Base-by-base conservation (phyloP, 371 early-diverging fungal species). In the Vairimorpha apis region DNA sequence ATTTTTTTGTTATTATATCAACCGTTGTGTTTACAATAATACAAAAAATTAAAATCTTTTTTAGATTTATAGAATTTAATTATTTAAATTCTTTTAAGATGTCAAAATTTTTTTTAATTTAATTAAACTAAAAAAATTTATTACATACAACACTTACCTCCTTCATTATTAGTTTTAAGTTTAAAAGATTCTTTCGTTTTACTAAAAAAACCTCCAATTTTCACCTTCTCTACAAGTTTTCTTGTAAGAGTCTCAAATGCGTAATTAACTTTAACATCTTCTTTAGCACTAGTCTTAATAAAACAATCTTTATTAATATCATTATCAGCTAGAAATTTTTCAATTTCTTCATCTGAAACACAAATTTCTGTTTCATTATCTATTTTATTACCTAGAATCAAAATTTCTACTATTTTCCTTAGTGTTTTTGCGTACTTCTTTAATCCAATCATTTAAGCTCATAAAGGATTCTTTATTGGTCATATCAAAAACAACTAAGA, bases 401-500 rank as follows among this genome's bases (percentile, higher is more conserved):
- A 88, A 85, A 94, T 92, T 87, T 94, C 91, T 64, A 94, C 94
- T 38, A 67, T 91, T 91, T 83, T 92, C 91, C 23, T 18, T 77
- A 76, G 87, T 89, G 32, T 94, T 96, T 83, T 93, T 93, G 73
- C 92, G 91, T 79, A 97, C 92, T 82, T 99, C 95, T 67, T 89
- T 88, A 77, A 97, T 88, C 99, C 99, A 99, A 78, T 91, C 91
- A 83, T 92, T 87, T 59, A 97, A 89, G 85, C 95, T 89, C 83
- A 88, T 89, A 86, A 95, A 97, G 10, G 94, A 93, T 45, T 91
- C 89, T 81, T 90, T 89, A 82, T 97, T 94, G 23, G 94, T 93
- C 71, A 94, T 91, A 86, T 99, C 99, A 86, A 96, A 99, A 8
- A 97, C 97, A 43, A 97, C 86, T 68, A 99, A 86, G 75, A 97